Evolutionary conservation across 768 basidiomycete species (phyloP).

Genomic region (Lactarius trivialis): DNA sequence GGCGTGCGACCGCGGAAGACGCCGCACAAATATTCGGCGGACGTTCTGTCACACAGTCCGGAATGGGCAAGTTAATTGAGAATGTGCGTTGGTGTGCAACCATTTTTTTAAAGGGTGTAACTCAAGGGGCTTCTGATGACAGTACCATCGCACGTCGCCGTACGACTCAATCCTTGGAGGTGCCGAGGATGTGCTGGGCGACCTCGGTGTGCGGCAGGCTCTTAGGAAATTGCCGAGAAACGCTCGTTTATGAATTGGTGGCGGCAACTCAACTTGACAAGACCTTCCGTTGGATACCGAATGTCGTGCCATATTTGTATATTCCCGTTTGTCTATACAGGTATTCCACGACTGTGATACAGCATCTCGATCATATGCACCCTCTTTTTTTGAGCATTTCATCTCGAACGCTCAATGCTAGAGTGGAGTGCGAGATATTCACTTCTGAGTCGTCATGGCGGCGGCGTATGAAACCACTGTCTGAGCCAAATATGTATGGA

Average conservation of each 20-base stretch:
- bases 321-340: neutral
- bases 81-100: conserved; percentile 40
- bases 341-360: no score
- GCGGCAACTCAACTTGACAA: neutral
- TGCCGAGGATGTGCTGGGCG: conserved; percentile 66
- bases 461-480: neutral
- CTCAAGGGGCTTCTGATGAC: neutral
- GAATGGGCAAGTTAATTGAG: conserved; percentile 82
- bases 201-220: conserved; percentile 68
- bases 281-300: neutral
- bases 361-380: neutral
- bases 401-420: neutral
- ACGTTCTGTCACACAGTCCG: conserved; percentile 76
- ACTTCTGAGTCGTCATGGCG: neutral
- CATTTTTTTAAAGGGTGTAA: neutral
- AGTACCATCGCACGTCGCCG: conserved; percentile 79
- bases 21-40: conserved; percentile 87
- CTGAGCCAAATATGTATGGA: neutral
- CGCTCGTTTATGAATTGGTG: conserved; percentile 34
- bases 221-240: conserved; percentile 61
- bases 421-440: neutral
- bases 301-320: neutral
- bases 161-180: conserved; percentile 84
- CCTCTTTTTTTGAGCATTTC: neutral
- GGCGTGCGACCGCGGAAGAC: conserved; percentile 64